Base-by-base conservation (phyloP, 2,329 filamentous ascomycete species). In the Nigrospora sphaerica region DNA sequence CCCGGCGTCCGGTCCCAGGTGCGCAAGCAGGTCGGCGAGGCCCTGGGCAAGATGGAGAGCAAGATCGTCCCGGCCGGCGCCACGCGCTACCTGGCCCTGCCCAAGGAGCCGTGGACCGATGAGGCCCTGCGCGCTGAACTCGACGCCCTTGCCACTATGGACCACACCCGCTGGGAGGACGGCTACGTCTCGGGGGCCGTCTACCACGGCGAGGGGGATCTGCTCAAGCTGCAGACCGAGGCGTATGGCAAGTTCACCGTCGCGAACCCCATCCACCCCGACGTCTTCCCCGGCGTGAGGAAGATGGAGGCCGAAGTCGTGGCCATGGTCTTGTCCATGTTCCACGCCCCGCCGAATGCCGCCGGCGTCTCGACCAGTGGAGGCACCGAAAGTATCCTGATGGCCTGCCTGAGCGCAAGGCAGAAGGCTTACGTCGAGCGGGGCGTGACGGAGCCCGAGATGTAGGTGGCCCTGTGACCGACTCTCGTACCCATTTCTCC, bases 221-320 rank as follows among this genome's bases (percentile, higher is more conserved):
- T 98, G 56, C 69, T 93, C 50, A 80, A 85, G 60, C 73, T 98
- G 35, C 93, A 98, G 71, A 87, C 88, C 6, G 88, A 96, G 63
- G 92, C 93, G 0, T 97, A 92, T 74, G 86, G 87, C 54, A 86
- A 87, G 66, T 98, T 98, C 65, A 92, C 90, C 43, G 93, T 98
- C 31, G 80, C 90, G 35, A 98, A 98, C 66, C 93, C 93, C 3
- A 93, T 98, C 56, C 93, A 98, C 65, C 93, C 93, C 7, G 93
- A 98, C 69, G 92, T 98, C 38, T 98, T 98, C 70, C 93, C 93
- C 14, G 93, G 92, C 28, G 91, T 98, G 44, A 78, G 93, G 59
- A 98, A 98, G 79, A 98, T 98, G 93, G 93, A 98, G 73, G 92
- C 93, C 39, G 93, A 98, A 71, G 75, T 98, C 51, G 93, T 98